Evolutionary conservation across 495 filamentous ascomycete species (phyloP).

Genomic region (Penicillium mononematosum): DNA sequence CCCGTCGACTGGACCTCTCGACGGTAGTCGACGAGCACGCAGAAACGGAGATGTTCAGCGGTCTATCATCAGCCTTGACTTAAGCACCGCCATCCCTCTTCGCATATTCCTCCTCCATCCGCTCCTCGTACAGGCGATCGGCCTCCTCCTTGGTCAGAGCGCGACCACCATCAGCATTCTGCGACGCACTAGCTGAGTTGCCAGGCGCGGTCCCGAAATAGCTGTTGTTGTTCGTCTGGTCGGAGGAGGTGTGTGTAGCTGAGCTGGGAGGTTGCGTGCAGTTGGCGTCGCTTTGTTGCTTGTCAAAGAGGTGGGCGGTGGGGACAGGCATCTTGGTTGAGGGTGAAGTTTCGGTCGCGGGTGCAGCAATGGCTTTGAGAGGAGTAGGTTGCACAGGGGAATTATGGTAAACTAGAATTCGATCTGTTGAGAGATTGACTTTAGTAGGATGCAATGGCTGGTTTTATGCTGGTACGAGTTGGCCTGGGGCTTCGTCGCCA

Average conservation of each 20-base stretch:
- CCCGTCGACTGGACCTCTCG: neutral
- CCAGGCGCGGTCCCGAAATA: slow-evolving; percentile 17
- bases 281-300: slow-evolving; percentile 15
- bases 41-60: neutral
- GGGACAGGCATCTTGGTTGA: slow-evolving; percentile 34
- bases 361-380: neutral
- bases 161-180: slow-evolving; percentile 22
- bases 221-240: slow-evolving; percentile 12
- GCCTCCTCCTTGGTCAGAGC: slow-evolving; percentile 52
- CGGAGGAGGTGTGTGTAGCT: slow-evolving; percentile 9
- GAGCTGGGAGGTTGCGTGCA: slow-evolving; percentile 16
- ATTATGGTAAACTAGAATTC: neutral
- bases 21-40: neutral
- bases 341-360: slow-evolving; percentile 10
- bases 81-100: slow-evolving; percentile 70
- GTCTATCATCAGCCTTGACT: neutral
- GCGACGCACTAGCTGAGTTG: slow-evolving; percentile 17
- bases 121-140: slow-evolving; percentile 63
- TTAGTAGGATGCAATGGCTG: neutral
- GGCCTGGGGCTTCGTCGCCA: slow-evolving; percentile 12
- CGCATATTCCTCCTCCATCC: slow-evolving; percentile 79
- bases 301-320: slow-evolving; percentile 22
- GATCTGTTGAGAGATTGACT: neutral
- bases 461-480: neutral
- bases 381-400: neutral